These are phyloP conservation scores for Cyclotella baltica DNA, from an alignment of 108 stramenopile genomes.

Conservation along the genomic window DNA sequence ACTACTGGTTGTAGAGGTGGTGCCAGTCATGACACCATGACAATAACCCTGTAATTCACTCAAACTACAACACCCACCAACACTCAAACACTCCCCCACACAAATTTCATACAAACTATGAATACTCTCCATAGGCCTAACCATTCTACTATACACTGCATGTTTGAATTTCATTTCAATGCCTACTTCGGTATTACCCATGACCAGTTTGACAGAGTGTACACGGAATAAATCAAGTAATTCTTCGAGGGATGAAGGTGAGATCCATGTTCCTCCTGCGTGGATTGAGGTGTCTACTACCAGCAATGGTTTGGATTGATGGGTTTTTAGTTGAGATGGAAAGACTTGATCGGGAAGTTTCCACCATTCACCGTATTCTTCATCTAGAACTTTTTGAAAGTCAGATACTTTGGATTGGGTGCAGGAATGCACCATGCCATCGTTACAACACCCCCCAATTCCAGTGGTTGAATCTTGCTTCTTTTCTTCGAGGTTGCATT, in stretches of 20 bases:
- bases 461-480: not conserved
- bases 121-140: conserved; percentile 71
- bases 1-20: not conserved
- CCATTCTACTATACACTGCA: conserved; percentile 71
- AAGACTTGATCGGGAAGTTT: conserved; percentile 77
- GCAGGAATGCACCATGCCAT: conserved; percentile 40
- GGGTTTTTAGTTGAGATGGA: conserved; percentile 61
- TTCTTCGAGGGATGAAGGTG: conserved; percentile 79
- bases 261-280: conserved; percentile 88
- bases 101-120: conserved; percentile 60
- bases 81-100: conserved; percentile 31
- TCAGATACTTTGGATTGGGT: conserved; percentile 60
- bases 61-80: conserved; percentile 80
- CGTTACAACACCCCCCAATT: conserved; percentile 14
- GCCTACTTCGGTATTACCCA: conserved; percentile 96
- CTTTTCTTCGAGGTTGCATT: conserved; percentile 72
- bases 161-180: conserved; percentile 91
- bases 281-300: conserved; percentile 76
- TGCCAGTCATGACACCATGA: conserved; percentile 33
- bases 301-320: conserved; percentile 67
- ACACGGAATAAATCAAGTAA: conserved; percentile 80
- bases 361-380: conserved; percentile 59
- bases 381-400: conserved; percentile 51
- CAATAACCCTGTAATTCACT: conserved; percentile 72
- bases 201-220: conserved; percentile 84